phyloP scores from a whole-genome alignment of 179 eudicot genomes.

The Gypsophila paniculata region DNA sequence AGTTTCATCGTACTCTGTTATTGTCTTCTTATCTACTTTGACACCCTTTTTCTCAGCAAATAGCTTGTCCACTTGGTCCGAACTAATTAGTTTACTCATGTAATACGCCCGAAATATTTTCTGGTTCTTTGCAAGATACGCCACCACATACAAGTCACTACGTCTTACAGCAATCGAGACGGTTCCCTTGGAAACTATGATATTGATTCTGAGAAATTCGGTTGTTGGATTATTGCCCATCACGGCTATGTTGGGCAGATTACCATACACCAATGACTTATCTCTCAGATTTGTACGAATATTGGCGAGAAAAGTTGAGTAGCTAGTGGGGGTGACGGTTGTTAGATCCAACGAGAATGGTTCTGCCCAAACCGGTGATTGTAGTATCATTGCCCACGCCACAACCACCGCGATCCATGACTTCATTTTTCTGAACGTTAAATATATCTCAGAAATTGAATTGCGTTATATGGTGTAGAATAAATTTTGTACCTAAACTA shows the following conservation, averaged over 20 bases:
- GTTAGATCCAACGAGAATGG: not conserved
- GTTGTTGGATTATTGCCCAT: not conserved
- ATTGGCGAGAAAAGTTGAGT: not conserved
- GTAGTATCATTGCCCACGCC: not conserved
- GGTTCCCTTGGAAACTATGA: not conserved
- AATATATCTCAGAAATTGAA: too few relatives aligned
- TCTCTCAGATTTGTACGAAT: not conserved
- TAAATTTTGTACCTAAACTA: too few relatives aligned
- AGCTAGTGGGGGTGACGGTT: not conserved
- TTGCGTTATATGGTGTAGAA: too few relatives aligned
- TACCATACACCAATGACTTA: not conserved
- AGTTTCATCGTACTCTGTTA: not conserved
- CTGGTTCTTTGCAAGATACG: not conserved
- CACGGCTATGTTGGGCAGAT: not conserved
- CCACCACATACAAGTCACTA: conserved; percentile 1
- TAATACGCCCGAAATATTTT: not conserved
- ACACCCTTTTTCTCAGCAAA: conserved; percentile 10
- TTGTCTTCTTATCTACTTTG: not conserved
- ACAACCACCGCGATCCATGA: not conserved
- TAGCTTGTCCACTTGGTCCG: not conserved
- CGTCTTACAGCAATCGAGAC: not conserved
- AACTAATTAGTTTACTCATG: not conserved
- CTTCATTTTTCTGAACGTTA: not conserved
- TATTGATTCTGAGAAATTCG: not conserved
- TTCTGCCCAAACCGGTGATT: not conserved